phyloP scores from a whole-genome alignment of 106 monocot genomes.

The Dendrobium officinale region DNA sequence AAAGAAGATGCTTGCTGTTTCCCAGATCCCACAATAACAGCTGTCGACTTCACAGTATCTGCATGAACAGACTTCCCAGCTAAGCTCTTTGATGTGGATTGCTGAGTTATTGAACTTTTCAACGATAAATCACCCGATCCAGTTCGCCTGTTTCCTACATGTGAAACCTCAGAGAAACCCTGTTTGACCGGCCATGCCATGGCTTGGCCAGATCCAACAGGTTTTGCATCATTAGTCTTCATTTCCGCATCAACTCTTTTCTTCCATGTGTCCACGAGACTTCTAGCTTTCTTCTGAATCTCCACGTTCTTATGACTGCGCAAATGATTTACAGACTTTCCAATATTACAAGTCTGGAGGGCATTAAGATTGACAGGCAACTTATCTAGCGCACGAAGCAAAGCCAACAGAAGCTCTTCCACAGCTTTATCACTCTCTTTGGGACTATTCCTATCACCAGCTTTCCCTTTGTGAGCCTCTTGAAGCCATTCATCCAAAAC shows the following conservation, averaged over 20 bases:
- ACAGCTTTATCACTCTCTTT: constrained; percentile 70
- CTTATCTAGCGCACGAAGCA: constrained; percentile 84
- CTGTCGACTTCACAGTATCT: constrained; percentile 32
- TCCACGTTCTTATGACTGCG: constrained; percentile 74
- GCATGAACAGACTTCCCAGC: constrained; percentile 27
- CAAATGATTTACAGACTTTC: constrained; percentile 81
- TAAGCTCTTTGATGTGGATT: constrained; percentile 31
- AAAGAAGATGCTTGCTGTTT: constrained; percentile 24
- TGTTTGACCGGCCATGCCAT: constrained; percentile 50
- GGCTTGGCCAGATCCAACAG: constrained; percentile 33
- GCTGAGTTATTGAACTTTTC: constrained; percentile 36
- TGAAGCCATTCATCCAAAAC: constrained; percentile 86
- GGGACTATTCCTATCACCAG: constrained; percentile 70
- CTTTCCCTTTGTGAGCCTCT: constrained; percentile 75
- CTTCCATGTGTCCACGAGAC: constrained; percentile 84
- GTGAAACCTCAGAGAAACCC: constrained; percentile 36
- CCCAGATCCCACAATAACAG: constrained; percentile 21
- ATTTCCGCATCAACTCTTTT: constrained; percentile 91
- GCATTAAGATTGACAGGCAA: constrained; percentile 83
- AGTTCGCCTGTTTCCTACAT: constrained; percentile 30
- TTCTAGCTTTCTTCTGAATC: constrained; percentile 79
- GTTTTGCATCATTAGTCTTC: constrained; percentile 64
- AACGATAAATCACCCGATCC: constrained; percentile 29
- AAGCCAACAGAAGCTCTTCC: constrained; percentile 63
- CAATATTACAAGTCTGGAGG: constrained; percentile 68